Conservation (phyloP, 257 asterid species). For the Scutellaria galericulata region DNA sequence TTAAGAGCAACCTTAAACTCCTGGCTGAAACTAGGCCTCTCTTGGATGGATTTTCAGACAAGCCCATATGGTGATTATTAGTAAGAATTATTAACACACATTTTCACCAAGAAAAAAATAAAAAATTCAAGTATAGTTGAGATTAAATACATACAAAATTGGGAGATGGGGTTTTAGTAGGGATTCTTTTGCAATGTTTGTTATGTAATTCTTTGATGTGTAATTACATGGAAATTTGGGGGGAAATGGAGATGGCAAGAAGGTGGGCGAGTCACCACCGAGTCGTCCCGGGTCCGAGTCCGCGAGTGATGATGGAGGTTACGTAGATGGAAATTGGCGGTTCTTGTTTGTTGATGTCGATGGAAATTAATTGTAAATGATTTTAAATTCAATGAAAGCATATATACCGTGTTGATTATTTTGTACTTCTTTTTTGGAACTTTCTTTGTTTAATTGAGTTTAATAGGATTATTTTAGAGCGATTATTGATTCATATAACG, state of each 20-base stretch:
- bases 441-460: constrained; percentile 1
- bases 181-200: background rate
- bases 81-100: too few relatives aligned
- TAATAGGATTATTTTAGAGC: background rate
- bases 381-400: constrained; percentile 16
- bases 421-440: background rate
- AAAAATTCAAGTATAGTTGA: background rate
- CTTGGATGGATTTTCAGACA: constrained; percentile 48
- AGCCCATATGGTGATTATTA: constrained; percentile 38
- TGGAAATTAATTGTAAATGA: constrained; percentile 33
- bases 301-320: background rate
- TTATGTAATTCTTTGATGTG: constrained; percentile 31
- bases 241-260: constrained; percentile 56
- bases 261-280: constrained; percentile 52
- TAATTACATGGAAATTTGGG: background rate
- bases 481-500: constrained; percentile 40
- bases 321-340: background rate
- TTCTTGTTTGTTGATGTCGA: constrained; percentile 25
- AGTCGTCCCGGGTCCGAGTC: constrained; percentile 65
- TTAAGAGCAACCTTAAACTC: constrained; percentile 49
- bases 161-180: background rate
- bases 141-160: background rate
- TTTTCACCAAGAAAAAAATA: background rate
- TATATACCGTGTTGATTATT: constrained; percentile 23
- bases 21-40: constrained; percentile 68